Evolutionary conservation across 1,284 basidiomycete genomes (phyloP).

Genomic region (Cryptococcus maquisensis): DNA sequence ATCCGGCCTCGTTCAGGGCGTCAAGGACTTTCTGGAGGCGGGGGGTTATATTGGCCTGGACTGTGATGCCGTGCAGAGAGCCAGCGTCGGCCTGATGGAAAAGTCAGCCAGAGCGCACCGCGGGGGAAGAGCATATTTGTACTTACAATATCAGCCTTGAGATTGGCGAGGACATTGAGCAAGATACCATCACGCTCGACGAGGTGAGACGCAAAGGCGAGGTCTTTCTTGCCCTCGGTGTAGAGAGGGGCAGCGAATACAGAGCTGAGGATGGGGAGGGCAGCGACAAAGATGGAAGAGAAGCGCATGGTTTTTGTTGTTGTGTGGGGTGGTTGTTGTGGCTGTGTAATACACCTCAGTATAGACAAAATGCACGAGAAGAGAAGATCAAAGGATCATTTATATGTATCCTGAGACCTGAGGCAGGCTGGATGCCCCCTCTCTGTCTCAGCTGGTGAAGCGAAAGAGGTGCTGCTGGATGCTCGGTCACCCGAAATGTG

Average conservation of each 20-base stretch:
- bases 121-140: background rate
- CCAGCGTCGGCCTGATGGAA: background rate
- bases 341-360: too few species aligned
- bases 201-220: background rate
- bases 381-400: too few species aligned
- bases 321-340: background rate
- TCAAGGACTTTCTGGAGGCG: background rate
- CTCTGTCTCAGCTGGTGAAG: too few species aligned
- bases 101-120: background rate
- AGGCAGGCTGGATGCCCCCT: too few species aligned
- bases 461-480: too few species aligned
- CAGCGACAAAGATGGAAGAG: constrained; percentile 6
- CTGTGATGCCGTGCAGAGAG: background rate
- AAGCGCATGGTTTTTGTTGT: constrained; percentile 8
- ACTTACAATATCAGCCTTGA: constrained; percentile 10
- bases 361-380: too few species aligned
- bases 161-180: constrained; percentile 1
- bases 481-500: too few species aligned
- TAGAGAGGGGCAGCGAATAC: constrained; percentile 10
- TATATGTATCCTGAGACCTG: too few species aligned
- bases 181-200: constrained; percentile 5
- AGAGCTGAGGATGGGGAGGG: constrained; percentile 6
- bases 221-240: background rate
- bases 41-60: background rate
- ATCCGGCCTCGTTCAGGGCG: background rate